Evolutionary conservation across 2,329 filamentous ascomycete species (phyloP).

Genomic region (Pseudogymnoascus sp.): DNA sequence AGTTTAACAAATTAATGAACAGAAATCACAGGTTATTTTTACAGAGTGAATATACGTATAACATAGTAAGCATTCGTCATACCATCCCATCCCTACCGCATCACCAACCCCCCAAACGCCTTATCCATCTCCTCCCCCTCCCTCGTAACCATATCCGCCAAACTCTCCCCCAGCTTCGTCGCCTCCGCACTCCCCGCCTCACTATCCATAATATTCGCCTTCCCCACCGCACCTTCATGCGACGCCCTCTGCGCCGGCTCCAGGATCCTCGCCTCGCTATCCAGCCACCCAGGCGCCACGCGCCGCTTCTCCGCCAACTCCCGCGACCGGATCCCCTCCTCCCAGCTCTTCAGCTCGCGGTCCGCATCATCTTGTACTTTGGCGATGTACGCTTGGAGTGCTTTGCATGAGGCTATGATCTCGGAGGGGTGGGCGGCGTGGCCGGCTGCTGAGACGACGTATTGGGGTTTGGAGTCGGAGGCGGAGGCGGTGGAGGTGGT

Average conservation of each 20-base stretch:
- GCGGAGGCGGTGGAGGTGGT: constrained; percentile 35
- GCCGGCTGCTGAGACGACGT: constrained; percentile 69
- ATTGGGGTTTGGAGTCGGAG: constrained; percentile 49
- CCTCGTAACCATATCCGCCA: constrained; percentile 34
- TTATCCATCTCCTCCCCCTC: constrained; percentile 45
- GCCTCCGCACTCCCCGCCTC: constrained; percentile 26
- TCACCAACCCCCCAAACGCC: constrained; percentile 40
- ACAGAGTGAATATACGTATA: background rate
- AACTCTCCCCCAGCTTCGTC: constrained; percentile 23
- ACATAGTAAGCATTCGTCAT: background rate
- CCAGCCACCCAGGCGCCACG: constrained; percentile 73
- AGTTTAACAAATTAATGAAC: background rate
- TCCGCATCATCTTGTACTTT: constrained; percentile 62
- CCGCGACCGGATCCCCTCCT: constrained; percentile 54
- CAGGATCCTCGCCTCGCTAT: constrained; percentile 61
- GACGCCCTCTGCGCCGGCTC: constrained; percentile 51
- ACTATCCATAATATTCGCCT: constrained; percentile 24
- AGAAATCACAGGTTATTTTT: background rate
- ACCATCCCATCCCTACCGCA: constrained; percentile 18
- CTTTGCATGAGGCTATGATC: constrained; percentile 73
- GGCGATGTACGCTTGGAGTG: constrained; percentile 67
- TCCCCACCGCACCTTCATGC: constrained; percentile 18
- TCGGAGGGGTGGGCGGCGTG: constrained; percentile 81
- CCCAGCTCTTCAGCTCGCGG: constrained; percentile 58
- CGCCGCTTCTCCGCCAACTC: constrained; percentile 73